These are phyloP conservation scores for Penicillium salamii DNA, from an alignment of 495 filamentous ascomycete genomes.

Conservation along the genomic window DNA sequence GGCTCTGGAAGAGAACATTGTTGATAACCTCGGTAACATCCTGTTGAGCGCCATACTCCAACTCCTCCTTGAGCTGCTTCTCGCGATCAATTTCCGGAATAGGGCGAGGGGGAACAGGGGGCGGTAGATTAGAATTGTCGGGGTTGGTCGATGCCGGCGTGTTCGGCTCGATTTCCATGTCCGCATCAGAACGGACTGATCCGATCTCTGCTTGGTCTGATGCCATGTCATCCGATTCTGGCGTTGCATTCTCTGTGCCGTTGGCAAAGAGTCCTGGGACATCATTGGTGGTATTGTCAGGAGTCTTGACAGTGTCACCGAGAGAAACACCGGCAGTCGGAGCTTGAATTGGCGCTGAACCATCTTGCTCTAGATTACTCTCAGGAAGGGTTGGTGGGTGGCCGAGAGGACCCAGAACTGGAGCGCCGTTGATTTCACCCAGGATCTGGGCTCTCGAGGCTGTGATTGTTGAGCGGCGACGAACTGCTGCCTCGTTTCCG, in stretches of 20 bases:
- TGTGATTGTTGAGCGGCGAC: conserved; percentile 53
- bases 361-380: conserved; percentile 10
- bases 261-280: conserved; percentile 21
- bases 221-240: conserved; percentile 6
- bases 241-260: conserved; percentile 45
- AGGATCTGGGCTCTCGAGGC: conserved; percentile 36
- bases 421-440: conserved; percentile 51
- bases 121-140: conserved; percentile 30
- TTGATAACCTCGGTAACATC: conserved; percentile 96
- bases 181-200: conserved; percentile 8
- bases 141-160: conserved; percentile 1
- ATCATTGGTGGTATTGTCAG: conserved; percentile 29
- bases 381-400: conserved; percentile 34
- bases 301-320: conserved; percentile 55
- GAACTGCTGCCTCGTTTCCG: conserved; percentile 55
- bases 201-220: conserved; percentile 12
- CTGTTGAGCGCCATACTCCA: conserved; percentile 69
- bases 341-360: conserved; percentile 12
- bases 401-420: conserved; percentile 50
- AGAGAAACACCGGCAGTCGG: conserved; percentile 28
- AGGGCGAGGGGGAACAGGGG: conserved; percentile 49
- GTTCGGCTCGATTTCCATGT: background rate
- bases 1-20: conserved; percentile 84
- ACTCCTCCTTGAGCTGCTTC: conserved; percentile 48
- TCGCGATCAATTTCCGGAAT: conserved; percentile 30